Percentiles rank a stretch among this genome's conserved stretches.
phyloP scores from a whole-genome alignment of 2,329 filamentous ascomycete species.

The Colletotrichum lupini region DNA sequence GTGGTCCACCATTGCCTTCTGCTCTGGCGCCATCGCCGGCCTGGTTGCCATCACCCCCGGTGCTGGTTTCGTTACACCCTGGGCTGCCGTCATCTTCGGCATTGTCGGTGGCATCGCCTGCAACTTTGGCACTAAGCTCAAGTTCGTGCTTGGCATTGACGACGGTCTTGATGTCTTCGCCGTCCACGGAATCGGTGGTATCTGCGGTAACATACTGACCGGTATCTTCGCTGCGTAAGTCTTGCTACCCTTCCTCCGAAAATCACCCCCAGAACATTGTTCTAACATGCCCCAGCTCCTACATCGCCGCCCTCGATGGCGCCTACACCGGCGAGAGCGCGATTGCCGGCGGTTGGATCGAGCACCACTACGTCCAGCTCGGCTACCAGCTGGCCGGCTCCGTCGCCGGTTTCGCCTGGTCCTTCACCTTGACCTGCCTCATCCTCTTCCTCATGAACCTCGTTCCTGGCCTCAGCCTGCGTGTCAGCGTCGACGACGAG shows the following conservation, averaged over 20 bases:
- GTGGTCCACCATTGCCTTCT: slow-evolving; percentile 95
- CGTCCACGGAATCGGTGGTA: slow-evolving; percentile 87
- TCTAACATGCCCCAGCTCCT: slow-evolving; percentile 57
- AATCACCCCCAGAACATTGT: slow-evolving; percentile 18
- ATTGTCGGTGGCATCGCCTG: slow-evolving; percentile 72
- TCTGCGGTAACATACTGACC: slow-evolving; percentile 82
- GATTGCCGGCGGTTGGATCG: slow-evolving; percentile 75
- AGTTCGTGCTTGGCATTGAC: slow-evolving; percentile 79
- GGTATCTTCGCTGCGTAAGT: slow-evolving; percentile 79
- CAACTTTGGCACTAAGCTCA: slow-evolving; percentile 90
- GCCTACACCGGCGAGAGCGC: slow-evolving; percentile 50
- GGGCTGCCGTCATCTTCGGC: slow-evolving; percentile 69
- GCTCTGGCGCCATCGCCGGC: slow-evolving; percentile 87
- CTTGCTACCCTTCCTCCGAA: background rate
- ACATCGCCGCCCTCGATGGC: slow-evolving; percentile 80
- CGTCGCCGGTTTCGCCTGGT: slow-evolving; percentile 72
- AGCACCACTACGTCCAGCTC: slow-evolving; percentile 76
- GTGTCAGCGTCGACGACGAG: slow-evolving; percentile 74
- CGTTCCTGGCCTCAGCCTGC: slow-evolving; percentile 76
- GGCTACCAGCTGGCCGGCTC: slow-evolving; percentile 78
- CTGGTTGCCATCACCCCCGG: slow-evolving; percentile 91
- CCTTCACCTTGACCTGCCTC: slow-evolving; percentile 74
- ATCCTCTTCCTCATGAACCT: slow-evolving; percentile 79
- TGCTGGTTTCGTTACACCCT: slow-evolving; percentile 82
- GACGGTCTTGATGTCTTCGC: slow-evolving; percentile 93